These are phyloP conservation scores for Pugionium cornutum DNA, from an alignment of 345 rosid genomes.

Conservation along the genomic window DNA sequence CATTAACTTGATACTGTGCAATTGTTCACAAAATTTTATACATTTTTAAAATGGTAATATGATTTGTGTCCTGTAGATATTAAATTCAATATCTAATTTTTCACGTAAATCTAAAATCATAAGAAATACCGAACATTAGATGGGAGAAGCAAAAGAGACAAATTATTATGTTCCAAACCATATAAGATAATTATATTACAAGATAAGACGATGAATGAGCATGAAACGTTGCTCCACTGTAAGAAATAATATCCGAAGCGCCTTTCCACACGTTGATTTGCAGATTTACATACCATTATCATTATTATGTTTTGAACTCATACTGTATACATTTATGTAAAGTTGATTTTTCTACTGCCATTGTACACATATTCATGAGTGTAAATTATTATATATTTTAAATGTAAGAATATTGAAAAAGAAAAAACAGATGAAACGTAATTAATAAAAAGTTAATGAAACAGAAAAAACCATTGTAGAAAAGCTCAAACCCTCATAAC, in stretches of 20 bases:
- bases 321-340: slow-evolving; percentile 14
- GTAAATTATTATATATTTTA: background rate
- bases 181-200: slow-evolving; percentile 23
- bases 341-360: background rate
- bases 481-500: no score
- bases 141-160: slow-evolving; percentile 11
- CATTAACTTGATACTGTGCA: no score
- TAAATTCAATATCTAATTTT: background rate
- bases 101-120: slow-evolving; percentile 5
- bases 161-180: slow-evolving; percentile 34
- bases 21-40: background rate
- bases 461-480: no score
- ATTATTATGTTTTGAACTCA: slow-evolving; percentile 22
- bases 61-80: background rate
- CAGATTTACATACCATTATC: slow-evolving; percentile 13
- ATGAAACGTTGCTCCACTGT: slow-evolving; percentile 24
- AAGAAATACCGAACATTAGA: slow-evolving; percentile 6
- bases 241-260: slow-evolving; percentile 24
- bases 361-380: background rate
- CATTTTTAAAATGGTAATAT: background rate
- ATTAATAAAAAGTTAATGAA: no score
- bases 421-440: no score
- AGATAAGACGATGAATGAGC: slow-evolving; percentile 26
- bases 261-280: slow-evolving; percentile 29
- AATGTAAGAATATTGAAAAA: no score